A percentile compares a stretch with the other conserved stretches of the same genome.
Evolutionary conservation across 1,139 yeast genomes (phyloP).

Genomic region (Sporopachydermia cereana): DNA sequence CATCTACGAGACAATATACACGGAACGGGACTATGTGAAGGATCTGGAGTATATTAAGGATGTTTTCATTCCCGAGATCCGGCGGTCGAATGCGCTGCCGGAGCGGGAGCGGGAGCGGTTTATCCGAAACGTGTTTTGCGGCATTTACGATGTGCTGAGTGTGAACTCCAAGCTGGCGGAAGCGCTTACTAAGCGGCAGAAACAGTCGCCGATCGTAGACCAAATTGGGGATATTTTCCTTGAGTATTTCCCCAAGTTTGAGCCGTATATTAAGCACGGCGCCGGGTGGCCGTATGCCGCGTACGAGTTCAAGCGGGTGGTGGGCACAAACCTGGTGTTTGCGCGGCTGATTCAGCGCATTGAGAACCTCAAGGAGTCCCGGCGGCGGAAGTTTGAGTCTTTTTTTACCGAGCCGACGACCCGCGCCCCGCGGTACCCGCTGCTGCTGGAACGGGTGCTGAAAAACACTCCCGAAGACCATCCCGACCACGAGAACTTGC

Average conservation of each 20-base stretch:
- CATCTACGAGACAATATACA: constrained; percentile 85
- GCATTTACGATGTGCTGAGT: constrained; percentile 76
- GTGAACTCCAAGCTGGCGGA: constrained; percentile 81
- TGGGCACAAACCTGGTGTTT: constrained; percentile 78
- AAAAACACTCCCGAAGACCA: constrained; percentile 69
- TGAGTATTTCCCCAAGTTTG: constrained; percentile 76
- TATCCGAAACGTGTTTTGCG: constrained; percentile 83
- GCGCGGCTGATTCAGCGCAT: constrained; percentile 89
- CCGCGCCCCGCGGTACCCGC: constrained; percentile 88
- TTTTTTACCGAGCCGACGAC: constrained; percentile 93
- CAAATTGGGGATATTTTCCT: constrained; percentile 80
- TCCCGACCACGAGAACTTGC: constrained; percentile 61
- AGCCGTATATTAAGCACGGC: constrained; percentile 85
- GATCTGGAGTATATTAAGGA: constrained; percentile 90
- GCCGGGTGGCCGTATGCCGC: constrained; percentile 96
- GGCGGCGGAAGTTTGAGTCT: constrained; percentile 85
- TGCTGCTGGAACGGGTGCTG: constrained; percentile 69
- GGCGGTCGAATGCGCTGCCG: constrained; percentile 79
- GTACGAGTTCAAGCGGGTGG: constrained; percentile 91
- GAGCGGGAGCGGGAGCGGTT: constrained; percentile 83
- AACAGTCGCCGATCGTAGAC: constrained; percentile 73
- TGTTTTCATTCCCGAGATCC: constrained; percentile 84
- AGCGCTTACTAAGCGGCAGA: constrained; percentile 81
- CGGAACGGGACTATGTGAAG: constrained; percentile 91
- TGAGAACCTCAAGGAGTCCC: constrained; percentile 77